A percentile compares a stretch with the other conserved stretches of the same genome.
Conservation (phyloP, 208 protist genomes). For the Plasmodiophora brassicae region DNA sequence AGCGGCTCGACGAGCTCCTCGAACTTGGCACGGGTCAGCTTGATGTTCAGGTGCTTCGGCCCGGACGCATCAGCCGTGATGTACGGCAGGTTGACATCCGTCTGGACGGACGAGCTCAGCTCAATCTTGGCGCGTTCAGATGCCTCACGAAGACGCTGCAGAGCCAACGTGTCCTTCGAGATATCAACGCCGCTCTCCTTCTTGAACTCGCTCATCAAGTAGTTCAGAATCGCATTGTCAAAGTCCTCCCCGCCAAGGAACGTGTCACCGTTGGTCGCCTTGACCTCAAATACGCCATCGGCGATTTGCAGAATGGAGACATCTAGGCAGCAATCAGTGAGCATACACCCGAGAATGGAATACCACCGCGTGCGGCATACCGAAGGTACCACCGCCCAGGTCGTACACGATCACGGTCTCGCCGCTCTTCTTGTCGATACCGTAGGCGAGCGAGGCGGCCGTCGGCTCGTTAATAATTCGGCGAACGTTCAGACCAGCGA, state of each 20-base stretch:
- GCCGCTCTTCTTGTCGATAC: constrained; percentile 60
- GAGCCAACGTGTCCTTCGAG: constrained; percentile 78
- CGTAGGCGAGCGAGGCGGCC: constrained; percentile 69
- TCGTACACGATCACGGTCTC: constrained; percentile 64
- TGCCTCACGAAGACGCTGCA: constrained; percentile 90
- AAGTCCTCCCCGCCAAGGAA: constrained; percentile 98
- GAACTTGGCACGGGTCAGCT: constrained; percentile 80
- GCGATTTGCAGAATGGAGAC: constrained; percentile 90
- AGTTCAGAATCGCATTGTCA: constrained; percentile 77
- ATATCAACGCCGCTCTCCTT: constrained; percentile 82
- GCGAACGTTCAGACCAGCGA: constrained; percentile 67
- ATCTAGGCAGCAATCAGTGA: constrained; percentile 62
- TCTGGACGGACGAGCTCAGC: constrained; percentile 75
- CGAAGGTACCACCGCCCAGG: constrained; percentile 91
- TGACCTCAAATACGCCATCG: constrained; percentile 89
- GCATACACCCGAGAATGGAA: neutral
- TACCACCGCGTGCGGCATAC: neutral
- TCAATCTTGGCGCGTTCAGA: constrained; percentile 92
- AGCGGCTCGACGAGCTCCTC: constrained; percentile 75
- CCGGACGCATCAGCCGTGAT: constrained; percentile 52
- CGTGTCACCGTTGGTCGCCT: constrained; percentile 93
- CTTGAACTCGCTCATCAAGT: constrained; percentile 84
- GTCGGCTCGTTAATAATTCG: constrained; percentile 72
- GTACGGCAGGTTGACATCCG: constrained; percentile 58
- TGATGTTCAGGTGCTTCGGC: constrained; percentile 65